Evolutionary conservation across 257 asterid species (phyloP), one percentile per base, ranked within the genome.

Genomic region (Primulina tabacum): DNA sequence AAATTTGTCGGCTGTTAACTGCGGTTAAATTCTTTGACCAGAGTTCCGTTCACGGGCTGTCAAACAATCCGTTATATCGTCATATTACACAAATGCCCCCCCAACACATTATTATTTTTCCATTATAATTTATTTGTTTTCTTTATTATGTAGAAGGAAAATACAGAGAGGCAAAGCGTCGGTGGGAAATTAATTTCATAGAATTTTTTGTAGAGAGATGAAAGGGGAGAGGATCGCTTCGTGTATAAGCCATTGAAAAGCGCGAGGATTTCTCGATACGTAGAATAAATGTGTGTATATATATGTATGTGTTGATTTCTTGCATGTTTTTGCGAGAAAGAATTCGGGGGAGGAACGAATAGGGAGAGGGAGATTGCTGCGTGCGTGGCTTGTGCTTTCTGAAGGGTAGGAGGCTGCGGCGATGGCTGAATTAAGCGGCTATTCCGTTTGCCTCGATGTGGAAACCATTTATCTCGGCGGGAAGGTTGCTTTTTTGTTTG

Each of bases 1-100:
- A 75, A 70, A 75, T 63, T 33, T 73, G 62, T 76, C 71, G 61
- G 77, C 78, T 76, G 79, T 77, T 79, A 82, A 79, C 80, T 60
- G 65, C 67, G 76, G 84, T 75, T 82, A 64, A 35, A 71, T 79
- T 64, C 65, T 71, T 71, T 33, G 65, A 67, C 74, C 67, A 47
- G 60, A 72, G 75, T 64, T 52, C 47, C 8, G 64, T 71, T 71
- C 58, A 37, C 40, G 70, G 64, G 65, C 57, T 5, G 57, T 50
- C 56, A 16, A 47, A 5, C 2, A 50, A 2, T 61, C 40, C 16
- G 62, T 69, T 47, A 10, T 21, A 18, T 2, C 18, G 4, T 1
- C 14, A 7, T 64, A 75, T 72, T 66, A 69, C 81, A 10, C 0
- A 18, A 64, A 16, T 61, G 33, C 74, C 77, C 8, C 5, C 4